A percentile compares a stretch with the other conserved stretches of the same genome.
phyloP scores from a whole-genome alignment of 305 asterid genomes.

The Solanum aculeatissimum region DNA sequence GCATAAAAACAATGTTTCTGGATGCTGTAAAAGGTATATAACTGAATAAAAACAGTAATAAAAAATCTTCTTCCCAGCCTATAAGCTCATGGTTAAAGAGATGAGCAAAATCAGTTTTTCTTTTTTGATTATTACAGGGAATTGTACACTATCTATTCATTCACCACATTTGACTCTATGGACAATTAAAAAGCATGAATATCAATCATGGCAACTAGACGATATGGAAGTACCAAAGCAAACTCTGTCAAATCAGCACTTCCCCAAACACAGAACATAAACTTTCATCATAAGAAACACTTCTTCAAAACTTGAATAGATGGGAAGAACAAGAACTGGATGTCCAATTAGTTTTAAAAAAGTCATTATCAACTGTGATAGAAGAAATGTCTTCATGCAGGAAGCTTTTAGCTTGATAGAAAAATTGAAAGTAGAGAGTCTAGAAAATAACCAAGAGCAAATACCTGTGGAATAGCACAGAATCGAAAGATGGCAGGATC shows the following conservation, averaged over 20 bases:
- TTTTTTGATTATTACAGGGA: background rate
- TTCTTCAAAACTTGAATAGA: background rate
- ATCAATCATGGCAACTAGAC: background rate
- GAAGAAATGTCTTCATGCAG: background rate
- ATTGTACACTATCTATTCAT: background rate
- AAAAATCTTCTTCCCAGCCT: background rate
- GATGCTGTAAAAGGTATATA: background rate
- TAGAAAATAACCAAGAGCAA: conserved; percentile 1
- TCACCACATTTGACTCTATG: background rate
- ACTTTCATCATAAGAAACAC: background rate
- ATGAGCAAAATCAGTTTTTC: background rate
- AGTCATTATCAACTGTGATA: background rate
- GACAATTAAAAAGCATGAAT: background rate
- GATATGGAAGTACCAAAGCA: background rate
- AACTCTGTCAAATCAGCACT: background rate
- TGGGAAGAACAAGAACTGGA: background rate
- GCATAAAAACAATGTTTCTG: background rate
- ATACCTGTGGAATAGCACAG: conserved; percentile 98
- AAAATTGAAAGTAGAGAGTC: background rate
- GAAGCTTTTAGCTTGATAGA: background rate
- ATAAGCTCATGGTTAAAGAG: background rate
- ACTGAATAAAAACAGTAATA: background rate
- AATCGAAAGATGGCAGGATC: conserved; percentile 85
- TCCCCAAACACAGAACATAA: background rate
- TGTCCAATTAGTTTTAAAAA: background rate